A percentile compares a stretch with the other conserved stretches of the same genome.
These are phyloP conservation scores for Amauroascus niger DNA, from an alignment of 2,329 filamentous ascomycete genomes.

Conservation along the genomic window DNA sequence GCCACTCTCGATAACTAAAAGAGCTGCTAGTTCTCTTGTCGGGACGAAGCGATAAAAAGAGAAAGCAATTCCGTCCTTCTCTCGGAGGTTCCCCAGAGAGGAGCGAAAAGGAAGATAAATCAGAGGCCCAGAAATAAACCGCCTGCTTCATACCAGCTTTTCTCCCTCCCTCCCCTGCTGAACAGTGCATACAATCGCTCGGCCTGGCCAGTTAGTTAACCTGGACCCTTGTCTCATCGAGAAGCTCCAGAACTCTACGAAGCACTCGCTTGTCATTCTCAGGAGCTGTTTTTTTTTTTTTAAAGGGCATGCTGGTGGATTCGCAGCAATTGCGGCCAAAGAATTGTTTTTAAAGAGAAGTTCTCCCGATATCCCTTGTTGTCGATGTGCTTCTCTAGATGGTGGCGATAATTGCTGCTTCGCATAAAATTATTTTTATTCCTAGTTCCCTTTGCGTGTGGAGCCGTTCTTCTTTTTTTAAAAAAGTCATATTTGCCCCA, in stretches of 20 bases:
- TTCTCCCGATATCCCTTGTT: not conserved
- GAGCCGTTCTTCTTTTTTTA: too few relatives aligned
- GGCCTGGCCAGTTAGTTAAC: not conserved
- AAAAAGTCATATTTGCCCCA: too few relatives aligned
- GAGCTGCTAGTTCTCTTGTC: not conserved
- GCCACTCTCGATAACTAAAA: not conserved
- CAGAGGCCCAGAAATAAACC: not conserved
- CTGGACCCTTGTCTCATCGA: not conserved
- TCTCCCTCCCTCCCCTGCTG: not conserved
- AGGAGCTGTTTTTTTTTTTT: too few relatives aligned
- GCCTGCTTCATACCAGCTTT: not conserved
- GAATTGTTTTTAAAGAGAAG: not conserved
- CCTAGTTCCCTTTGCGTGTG: too few relatives aligned
- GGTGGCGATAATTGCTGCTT: not conserved
- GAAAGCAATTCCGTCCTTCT: not conserved
- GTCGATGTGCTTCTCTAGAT: not conserved
- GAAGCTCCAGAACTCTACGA: not conserved
- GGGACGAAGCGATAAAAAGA: not conserved
- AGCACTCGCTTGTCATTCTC: too few relatives aligned
- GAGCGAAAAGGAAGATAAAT: not conserved
- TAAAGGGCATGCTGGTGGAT: not conserved
- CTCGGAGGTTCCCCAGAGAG: not conserved
- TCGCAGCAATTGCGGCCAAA: not conserved
- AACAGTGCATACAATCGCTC: too few relatives aligned
- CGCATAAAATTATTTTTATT: not conserved